phyloP scores from a whole-genome alignment of 345 rosid genomes.

The Gossypium mustelinum region DNA sequence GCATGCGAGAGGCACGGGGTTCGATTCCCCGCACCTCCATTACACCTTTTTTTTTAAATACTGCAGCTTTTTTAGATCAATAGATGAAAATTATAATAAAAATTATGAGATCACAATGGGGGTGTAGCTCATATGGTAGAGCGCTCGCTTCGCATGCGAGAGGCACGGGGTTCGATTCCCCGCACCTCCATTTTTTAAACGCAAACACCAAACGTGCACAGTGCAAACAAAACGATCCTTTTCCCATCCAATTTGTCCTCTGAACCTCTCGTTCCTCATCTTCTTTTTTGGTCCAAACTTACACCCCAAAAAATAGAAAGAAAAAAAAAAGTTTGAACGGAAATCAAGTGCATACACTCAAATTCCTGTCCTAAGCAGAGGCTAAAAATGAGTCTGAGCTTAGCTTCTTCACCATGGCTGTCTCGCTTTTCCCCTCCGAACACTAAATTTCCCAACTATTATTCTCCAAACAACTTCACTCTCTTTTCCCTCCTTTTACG shows the following conservation, averaged over 20 bases:
- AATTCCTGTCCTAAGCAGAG: constrained; percentile 27
- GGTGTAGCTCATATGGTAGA: constrained; percentile 91
- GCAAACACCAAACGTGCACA: not conserved
- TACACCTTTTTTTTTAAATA: no score
- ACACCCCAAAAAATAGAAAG: constrained; percentile 28
- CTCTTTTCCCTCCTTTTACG: constrained; percentile 30
- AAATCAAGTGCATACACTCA: not conserved
- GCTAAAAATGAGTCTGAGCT: constrained; percentile 36
- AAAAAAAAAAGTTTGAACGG: not conserved
- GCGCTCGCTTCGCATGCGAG: constrained; percentile 99
- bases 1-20: constrained; percentile 99
- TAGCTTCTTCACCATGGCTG: constrained; percentile 37
- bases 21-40: constrained; percentile 68
- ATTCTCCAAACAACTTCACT: constrained; percentile 23
- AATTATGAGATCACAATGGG: not conserved
- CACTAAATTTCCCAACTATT: constrained; percentile 27
- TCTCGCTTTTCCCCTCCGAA: constrained; percentile 32
- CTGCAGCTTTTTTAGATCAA: no score
- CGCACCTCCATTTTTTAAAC: constrained; percentile 23
- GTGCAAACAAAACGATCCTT: not conserved
- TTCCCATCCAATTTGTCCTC: not conserved
- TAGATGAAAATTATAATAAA: no score
- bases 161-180: constrained; percentile 99
- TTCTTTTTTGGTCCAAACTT: not conserved
- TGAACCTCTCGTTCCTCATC: constrained; percentile 62